phyloP scores from a whole-genome alignment of 345 rosid genomes.

The Eutrema heterophyllum region DNA sequence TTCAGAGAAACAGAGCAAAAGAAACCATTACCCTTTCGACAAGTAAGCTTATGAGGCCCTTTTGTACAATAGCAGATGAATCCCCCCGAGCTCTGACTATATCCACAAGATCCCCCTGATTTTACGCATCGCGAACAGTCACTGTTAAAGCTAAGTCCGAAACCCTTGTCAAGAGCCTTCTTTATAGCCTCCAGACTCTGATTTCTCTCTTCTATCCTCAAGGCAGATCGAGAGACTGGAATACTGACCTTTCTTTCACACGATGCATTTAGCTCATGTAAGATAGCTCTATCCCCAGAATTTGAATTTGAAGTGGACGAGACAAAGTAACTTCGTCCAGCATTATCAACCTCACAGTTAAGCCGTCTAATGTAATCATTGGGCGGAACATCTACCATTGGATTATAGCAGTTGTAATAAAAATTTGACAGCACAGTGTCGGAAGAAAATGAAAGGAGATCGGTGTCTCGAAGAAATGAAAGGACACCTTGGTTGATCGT shows the following conservation, averaged over 20 bases:
- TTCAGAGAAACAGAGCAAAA: too few relatives aligned
- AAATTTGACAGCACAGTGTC: constrained; percentile 3
- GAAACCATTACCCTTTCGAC: too few relatives aligned
- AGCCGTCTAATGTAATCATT: neutral
- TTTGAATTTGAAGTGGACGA: too few relatives aligned
- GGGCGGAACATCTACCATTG: neutral
- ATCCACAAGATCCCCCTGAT: too few relatives aligned
- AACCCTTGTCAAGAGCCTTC: constrained; percentile 24
- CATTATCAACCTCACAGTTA: neutral
- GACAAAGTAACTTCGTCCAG: neutral
- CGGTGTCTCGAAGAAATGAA: too few relatives aligned
- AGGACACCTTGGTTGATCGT: constrained; percentile 9
- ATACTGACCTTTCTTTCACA: neutral
- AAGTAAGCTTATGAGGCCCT: too few relatives aligned
- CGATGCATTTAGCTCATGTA: neutral
- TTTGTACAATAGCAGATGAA: too few relatives aligned
- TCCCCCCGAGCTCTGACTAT: too few relatives aligned
- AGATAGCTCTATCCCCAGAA: neutral
- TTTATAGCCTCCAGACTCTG: neutral
- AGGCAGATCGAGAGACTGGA: constrained; percentile 8
- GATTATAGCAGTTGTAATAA: constrained; percentile 32
- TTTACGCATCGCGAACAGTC: too few relatives aligned
- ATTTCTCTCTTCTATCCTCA: neutral
- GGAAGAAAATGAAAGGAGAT: neutral
- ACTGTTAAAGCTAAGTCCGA: too few relatives aligned